phyloP scores from a whole-genome alignment of 768 basidiomycete species.

The Calocera viscosa region DNA sequence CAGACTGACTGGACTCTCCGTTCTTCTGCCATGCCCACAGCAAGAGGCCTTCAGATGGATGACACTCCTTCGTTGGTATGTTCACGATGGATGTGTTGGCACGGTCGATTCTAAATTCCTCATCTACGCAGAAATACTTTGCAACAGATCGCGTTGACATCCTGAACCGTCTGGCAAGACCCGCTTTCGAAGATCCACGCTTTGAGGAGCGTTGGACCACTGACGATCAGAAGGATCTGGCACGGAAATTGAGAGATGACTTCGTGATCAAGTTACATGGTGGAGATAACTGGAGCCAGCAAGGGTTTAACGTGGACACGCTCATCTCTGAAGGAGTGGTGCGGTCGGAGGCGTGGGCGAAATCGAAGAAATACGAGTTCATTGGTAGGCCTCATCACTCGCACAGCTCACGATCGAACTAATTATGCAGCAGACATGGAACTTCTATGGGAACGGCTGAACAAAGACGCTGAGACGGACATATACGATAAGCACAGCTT shows the following conservation, averaged over 20 bases:
- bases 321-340: not conserved
- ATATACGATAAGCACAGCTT: not conserved
- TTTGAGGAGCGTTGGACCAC: not conserved
- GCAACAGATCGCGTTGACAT: not conserved
- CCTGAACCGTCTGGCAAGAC: not conserved
- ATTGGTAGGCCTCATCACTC: not conserved
- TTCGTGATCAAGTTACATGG: constrained; percentile 1
- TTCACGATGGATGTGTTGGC: too few species aligned
- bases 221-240: not conserved
- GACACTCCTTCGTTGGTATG: not conserved
- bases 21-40: not conserved
- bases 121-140: too few species aligned
- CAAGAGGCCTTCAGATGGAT: not conserved
- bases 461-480: not conserved
- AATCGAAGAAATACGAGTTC: not conserved
- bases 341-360: not conserved
- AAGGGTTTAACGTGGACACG: not conserved
- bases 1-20: not conserved
- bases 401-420: not conserved
- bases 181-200: not conserved
- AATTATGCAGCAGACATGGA: not conserved
- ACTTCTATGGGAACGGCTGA: not conserved
- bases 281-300: not conserved
- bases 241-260: not conserved
- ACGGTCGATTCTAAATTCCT: not conserved